A percentile compares a stretch with the other conserved stretches of the same genome.
Evolutionary conservation across 192 early-diverging fungal species (phyloP).

Genomic region (Glomus cerebriforme): DNA sequence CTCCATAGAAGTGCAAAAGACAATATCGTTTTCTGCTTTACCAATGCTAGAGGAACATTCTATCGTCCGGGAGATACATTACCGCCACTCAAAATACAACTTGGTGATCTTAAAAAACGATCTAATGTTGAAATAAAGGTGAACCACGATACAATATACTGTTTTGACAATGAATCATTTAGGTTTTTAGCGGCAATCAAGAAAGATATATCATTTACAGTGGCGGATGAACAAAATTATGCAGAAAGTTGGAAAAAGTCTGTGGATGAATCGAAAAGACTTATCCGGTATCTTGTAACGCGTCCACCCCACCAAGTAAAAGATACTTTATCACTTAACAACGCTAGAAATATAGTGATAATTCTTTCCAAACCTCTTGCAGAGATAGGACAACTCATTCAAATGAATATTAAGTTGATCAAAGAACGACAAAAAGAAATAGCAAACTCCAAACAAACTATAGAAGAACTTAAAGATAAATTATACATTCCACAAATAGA

Average conservation of each 20-base stretch:
- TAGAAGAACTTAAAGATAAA: slow-evolving; percentile 25
- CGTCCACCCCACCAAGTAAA: slow-evolving; percentile 28
- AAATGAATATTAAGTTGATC: slow-evolving; percentile 27
- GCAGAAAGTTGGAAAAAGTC: slow-evolving; percentile 37
- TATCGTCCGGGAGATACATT: slow-evolving; percentile 40
- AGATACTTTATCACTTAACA: slow-evolving; percentile 39
- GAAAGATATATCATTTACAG: slow-evolving; percentile 27
- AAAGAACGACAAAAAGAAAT: slow-evolving; percentile 30
- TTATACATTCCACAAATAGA: slow-evolving; percentile 31
- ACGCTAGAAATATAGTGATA: slow-evolving; percentile 31
- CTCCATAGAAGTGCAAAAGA: slow-evolving; percentile 34
- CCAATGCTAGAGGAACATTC: slow-evolving; percentile 33
- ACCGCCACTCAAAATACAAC: slow-evolving; percentile 21
- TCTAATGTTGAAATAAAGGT: slow-evolving; percentile 24
- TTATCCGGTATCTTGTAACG: slow-evolving; percentile 23
- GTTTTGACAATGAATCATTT: slow-evolving; percentile 41
- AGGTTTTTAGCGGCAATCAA: slow-evolving; percentile 36
- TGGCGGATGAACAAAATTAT: slow-evolving; percentile 27
- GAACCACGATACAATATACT: slow-evolving; percentile 27
- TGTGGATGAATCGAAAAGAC: slow-evolving; percentile 26
- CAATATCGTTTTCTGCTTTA: slow-evolving; percentile 41
- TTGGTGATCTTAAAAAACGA: slow-evolving; percentile 26
- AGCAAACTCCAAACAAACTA: slow-evolving; percentile 26
- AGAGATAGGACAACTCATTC: slow-evolving; percentile 35
- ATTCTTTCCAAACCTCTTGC: slow-evolving; percentile 34